Conservation (phyloP, 2,329 filamentous ascomycete genomes). For the Verruconis gallopava region DNA sequence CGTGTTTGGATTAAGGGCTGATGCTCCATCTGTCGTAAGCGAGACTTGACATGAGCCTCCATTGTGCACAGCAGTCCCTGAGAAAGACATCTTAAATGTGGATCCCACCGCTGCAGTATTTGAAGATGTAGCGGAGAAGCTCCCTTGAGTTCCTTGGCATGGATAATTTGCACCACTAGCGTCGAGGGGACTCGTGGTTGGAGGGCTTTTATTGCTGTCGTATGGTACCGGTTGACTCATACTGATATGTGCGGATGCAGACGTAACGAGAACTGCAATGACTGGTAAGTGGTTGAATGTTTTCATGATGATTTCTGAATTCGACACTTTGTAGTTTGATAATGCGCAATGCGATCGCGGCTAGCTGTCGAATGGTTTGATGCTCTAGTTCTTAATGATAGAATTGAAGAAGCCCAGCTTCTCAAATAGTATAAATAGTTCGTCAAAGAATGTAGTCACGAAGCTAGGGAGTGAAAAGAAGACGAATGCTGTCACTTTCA, state of each 20-base stretch:
- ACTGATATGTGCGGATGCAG: conserved; percentile 4
- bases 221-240: conserved; percentile 7
- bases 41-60: conserved; percentile 88
- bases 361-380: too few species aligned
- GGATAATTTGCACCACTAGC: conserved; percentile 8
- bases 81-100: conserved; percentile 40
- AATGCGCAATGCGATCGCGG: too few species aligned
- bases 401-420: too few species aligned
- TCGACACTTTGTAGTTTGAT: too few species aligned
- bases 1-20: conserved; percentile 37
- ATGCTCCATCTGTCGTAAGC: conserved; percentile 61
- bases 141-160: conserved; percentile 1
- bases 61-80: conserved; percentile 60
- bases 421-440: too few species aligned
- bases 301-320: too few species aligned
- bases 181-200: conserved; percentile 3
- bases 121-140: background rate
- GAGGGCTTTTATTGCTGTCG: background rate
- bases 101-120: conserved; percentile 2
- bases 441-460: too few species aligned
- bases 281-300: background rate
- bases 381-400: too few species aligned
- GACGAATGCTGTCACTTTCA: too few species aligned
- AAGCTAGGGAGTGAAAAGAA: too few species aligned
- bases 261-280: conserved; percentile 1